Evolutionary conservation across 345 rosid genomes (phyloP), one percentile per base, ranked within the genome.

Genomic region (Salix purpurea): DNA sequence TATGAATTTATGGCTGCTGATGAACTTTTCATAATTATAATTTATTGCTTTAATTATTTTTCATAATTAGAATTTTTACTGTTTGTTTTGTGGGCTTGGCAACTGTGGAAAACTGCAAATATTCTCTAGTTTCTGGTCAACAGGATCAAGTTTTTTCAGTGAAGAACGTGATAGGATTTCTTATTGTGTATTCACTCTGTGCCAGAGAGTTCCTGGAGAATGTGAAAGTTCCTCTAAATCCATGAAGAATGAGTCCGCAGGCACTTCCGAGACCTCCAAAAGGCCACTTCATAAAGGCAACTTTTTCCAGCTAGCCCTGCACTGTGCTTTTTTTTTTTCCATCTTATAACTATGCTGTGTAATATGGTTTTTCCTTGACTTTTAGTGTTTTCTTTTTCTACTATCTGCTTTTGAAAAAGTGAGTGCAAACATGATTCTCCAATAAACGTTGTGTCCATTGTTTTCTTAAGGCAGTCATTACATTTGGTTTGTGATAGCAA

Each of bases 191-290:
- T 30, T 80, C 73, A 7, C 15, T 71, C 28, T 69, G 50, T 82
- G 81, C 77, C 87, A 93, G 99, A 85, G 90, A 78, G 86, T 93
- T 44, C 79, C 88, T 50, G 91, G 91, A 80, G 97, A 94, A 81
- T 66, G 84, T 62, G 90, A 87, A 64, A 73, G 80, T 72, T 82
- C 91, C 76, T 76, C 87, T 13, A 85, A 83, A 75, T 69, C 91
- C 67, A 80, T 84, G 5, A 89, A 85, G 74, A 76, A 95, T 10
- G 89, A 88, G 83, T 78, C 78, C 78, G 84, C 71, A 69, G 92
- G 84, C 70, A 74, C 87, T 74, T 86, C 91, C 73, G 88, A 86
- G 79, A 88, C 77, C 82, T 67, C 85, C 70, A 86, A 84, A 82
- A 86, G 78, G 62, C 92, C 87, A 5, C 88, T 93, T 60, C 89